Evolutionary conservation across 2,329 filamentous ascomycete species (phyloP).

Genomic region (Orbilia oligospora): DNA sequence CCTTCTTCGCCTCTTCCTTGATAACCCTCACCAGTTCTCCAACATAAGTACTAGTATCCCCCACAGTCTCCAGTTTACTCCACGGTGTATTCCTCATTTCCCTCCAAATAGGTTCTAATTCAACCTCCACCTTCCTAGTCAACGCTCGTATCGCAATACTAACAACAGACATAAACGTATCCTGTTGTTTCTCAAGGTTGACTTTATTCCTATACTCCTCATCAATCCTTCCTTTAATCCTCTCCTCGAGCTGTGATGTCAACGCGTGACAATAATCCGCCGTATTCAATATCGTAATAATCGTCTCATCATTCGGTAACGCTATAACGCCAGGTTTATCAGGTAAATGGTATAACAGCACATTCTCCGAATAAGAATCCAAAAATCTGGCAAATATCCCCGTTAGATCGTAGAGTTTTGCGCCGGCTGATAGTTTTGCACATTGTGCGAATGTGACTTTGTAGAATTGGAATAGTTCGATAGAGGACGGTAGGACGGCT

Average conservation of each 20-base stretch:
- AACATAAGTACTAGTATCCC: conserved; percentile 94
- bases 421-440: conserved; percentile 93
- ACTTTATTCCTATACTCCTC: conserved; percentile 80
- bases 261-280: conserved; percentile 98
- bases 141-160: conserved; percentile 86
- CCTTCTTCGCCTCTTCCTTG: conserved; percentile 79
- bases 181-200: conserved; percentile 91
- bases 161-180: conserved; percentile 94
- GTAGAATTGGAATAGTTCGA: conserved; percentile 97
- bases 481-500: conserved; percentile 90
- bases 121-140: conserved; percentile 84
- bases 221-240: conserved; percentile 91
- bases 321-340: conserved; percentile 42
- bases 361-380: conserved; percentile 94
- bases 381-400: conserved; percentile 91
- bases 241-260: conserved; percentile 92
- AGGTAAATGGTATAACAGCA: conserved; percentile 74
- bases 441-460: conserved; percentile 93
- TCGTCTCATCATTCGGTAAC: conserved; percentile 76
- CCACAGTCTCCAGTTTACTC: conserved; percentile 92
- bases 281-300: conserved; percentile 90
- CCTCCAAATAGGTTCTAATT: conserved; percentile 88
- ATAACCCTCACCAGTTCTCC: conserved; percentile 82
- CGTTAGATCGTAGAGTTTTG: conserved; percentile 85
- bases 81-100: conserved; percentile 98